A percentile compares a stretch with the other conserved stretches of the same genome.
phyloP scores from a whole-genome alignment of 345 rosid genomes.

The Citrus maxima region DNA sequence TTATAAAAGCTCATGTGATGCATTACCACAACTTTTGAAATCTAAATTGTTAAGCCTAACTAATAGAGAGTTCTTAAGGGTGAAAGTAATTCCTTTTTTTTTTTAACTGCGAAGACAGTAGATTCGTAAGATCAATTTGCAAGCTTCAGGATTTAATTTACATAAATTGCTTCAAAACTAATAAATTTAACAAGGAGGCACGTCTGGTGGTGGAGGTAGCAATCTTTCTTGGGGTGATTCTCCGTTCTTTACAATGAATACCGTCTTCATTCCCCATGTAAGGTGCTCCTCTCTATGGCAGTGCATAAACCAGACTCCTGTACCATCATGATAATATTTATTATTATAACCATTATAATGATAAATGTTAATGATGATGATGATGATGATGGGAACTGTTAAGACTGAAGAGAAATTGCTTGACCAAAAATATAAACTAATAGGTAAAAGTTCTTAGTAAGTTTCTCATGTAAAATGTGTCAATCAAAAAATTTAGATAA shows the following conservation, averaged over 20 bases:
- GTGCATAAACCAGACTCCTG: conserved; percentile 58
- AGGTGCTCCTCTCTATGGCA: conserved; percentile 44
- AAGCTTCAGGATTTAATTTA: neutral
- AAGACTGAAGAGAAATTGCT: too few relatives aligned
- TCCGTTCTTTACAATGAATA: conserved; percentile 36
- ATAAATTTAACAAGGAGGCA: conserved; percentile 36
- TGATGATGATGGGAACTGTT: too few relatives aligned
- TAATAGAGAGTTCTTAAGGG: neutral
- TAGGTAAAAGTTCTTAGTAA: too few relatives aligned
- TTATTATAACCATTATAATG: neutral
- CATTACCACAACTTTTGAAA: too few relatives aligned
- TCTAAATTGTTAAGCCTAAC: too few relatives aligned
- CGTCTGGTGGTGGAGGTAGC: conserved; percentile 34
- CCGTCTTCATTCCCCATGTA: conserved; percentile 44
- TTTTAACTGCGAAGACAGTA: neutral
- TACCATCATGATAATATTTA: neutral
- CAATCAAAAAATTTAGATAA: too few relatives aligned
- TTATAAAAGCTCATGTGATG: too few relatives aligned
- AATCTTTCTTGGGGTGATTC: conserved; percentile 1
- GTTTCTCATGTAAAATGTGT: too few relatives aligned
- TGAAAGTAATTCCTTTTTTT: too few relatives aligned
- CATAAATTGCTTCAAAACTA: neutral
- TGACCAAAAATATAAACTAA: too few relatives aligned
- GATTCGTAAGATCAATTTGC: neutral
- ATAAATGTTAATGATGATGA: too few relatives aligned